Evolutionary conservation across 768 basidiomycete genomes (phyloP), one percentile per base, ranked within the genome.

Genomic region (Termitomyces sp.): DNA sequence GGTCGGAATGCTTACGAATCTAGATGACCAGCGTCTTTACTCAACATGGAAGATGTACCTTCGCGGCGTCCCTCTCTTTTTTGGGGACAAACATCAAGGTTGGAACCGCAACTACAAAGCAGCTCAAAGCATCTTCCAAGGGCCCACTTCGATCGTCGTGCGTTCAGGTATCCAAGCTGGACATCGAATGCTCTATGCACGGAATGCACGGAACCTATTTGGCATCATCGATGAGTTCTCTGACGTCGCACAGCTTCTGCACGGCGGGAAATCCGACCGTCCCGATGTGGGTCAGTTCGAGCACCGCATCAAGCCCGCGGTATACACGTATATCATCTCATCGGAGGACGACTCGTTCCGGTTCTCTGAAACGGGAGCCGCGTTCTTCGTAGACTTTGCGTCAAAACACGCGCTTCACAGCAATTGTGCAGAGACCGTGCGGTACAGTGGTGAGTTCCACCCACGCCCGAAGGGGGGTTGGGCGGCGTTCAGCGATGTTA

Each of bases 401-500:
- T 88, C 86, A 28, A 94, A 94, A 70, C 92, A 94, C 65, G 91
- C 89, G 5, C 76, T 94, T 66, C 91, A 93, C 71, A 76, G 84
- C 42, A 88, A 90, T 66, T 89, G 89, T 66, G 77, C 78, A 15
- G 75, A 78, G 58, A 68, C 71, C 15, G 89, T 91, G 57, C 75
- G 86, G 49, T 91, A 90, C 64, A 78, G 80, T 46, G 89, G 89
- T 23, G 89, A 91, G 71, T 91, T 91, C 66, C 89, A 91, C 67
- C 84, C 84, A 17, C 77, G 89, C 21, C 87, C 84, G 21, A 76
- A 67, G 53, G 87, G 82, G 50, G 91, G 84, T 3, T 93, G 83
- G 86, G 77, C 70, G 47, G 73, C 66, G 58, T 88, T 90, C 71
- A 72, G 67, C 44, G 87, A 89, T 61, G 69, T 67, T 35, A 77